These are phyloP conservation scores for Penicillium sp. DNA, from an alignment of 2,329 filamentous ascomycete species.

Conservation along the genomic window DNA sequence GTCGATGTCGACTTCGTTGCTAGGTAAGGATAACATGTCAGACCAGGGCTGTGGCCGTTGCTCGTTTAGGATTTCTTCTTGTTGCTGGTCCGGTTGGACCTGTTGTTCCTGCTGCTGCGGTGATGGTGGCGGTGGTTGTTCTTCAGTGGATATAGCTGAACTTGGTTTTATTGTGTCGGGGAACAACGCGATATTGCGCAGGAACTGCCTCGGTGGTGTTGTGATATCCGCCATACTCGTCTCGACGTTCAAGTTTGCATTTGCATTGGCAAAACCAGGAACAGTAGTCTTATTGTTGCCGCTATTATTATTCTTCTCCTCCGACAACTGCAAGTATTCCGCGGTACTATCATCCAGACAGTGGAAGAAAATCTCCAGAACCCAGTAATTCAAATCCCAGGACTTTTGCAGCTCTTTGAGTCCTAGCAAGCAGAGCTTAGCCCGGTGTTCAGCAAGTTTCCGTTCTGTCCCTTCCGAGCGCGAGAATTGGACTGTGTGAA, in stretches of 20 bases:
- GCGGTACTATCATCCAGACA: constrained; percentile 46
- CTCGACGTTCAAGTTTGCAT: neutral
- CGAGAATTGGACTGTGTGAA: constrained; percentile 45
- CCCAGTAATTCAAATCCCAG: constrained; percentile 50
- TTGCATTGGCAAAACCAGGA: neutral
- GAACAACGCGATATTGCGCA: neutral
- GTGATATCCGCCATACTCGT: neutral
- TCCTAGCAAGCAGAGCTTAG: constrained; percentile 46
- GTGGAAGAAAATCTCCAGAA: constrained; percentile 47
- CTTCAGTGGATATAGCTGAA: neutral
- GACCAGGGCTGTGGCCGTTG: constrained; percentile 8
- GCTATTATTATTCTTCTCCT: constrained; percentile 13
- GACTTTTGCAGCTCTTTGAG: constrained; percentile 48
- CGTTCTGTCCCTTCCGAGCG: constrained; percentile 33
- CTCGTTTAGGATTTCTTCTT: constrained; percentile 5
- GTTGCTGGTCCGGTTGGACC: neutral
- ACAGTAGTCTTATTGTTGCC: neutral
- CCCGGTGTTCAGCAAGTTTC: constrained; percentile 47
- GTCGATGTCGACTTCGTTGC: constrained; percentile 20
- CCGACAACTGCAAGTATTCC: constrained; percentile 30
- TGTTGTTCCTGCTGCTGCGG: neutral
- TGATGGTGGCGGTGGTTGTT: neutral
- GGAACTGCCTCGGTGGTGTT: neutral
- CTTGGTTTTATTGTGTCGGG: constrained; percentile 2
- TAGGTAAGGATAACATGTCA: constrained; percentile 6